These are phyloP conservation scores for Mucor circinelloides DNA, from an alignment of 371 early-diverging fungal species.

Conservation along the genomic window DNA sequence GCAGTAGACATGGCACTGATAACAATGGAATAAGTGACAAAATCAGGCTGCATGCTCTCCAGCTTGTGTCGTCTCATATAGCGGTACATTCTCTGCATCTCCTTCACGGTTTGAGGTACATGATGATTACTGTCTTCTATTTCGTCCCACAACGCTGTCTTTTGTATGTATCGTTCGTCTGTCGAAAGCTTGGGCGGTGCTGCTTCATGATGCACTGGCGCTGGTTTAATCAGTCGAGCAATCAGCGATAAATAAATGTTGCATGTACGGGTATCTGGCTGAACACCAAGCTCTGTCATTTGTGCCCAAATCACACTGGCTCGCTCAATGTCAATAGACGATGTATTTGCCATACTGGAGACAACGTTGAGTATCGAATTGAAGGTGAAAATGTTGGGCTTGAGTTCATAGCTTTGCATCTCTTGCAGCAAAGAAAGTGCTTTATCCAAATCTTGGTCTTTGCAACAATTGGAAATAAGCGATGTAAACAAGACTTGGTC, in stretches of 20 bases:
- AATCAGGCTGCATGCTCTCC: slow-evolving; percentile 34
- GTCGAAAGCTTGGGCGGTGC: not conserved
- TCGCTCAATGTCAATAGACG: slow-evolving; percentile 7
- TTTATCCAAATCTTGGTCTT: slow-evolving; percentile 19
- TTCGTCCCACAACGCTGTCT: slow-evolving; percentile 1
- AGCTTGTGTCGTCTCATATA: slow-evolving; percentile 28
- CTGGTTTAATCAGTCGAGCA: slow-evolving; percentile 15
- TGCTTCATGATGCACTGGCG: not conserved
- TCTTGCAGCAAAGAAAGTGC: slow-evolving; percentile 34
- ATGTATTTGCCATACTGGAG: not conserved
- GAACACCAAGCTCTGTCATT: slow-evolving; percentile 25
- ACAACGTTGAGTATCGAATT: slow-evolving; percentile 36
- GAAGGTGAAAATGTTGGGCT: slow-evolving; percentile 40
- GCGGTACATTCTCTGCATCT: slow-evolving; percentile 24
- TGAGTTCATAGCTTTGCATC: slow-evolving; percentile 29
- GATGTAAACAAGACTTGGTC: slow-evolving; percentile 40
- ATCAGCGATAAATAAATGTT: slow-evolving; percentile 36
- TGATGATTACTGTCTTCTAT: not conserved
- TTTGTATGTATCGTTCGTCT: not conserved
- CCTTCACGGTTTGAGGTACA: slow-evolving; percentile 11
- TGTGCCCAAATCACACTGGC: slow-evolving; percentile 25
- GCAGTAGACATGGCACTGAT: slow-evolving; percentile 30
- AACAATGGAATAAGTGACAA: slow-evolving; percentile 41
- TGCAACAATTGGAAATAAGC: slow-evolving; percentile 29
- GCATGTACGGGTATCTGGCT: slow-evolving; percentile 42